These are phyloP conservation scores for Scedosporium boydii DNA, from an alignment of 2,329 filamentous ascomycete species.

Conservation along the genomic window DNA sequence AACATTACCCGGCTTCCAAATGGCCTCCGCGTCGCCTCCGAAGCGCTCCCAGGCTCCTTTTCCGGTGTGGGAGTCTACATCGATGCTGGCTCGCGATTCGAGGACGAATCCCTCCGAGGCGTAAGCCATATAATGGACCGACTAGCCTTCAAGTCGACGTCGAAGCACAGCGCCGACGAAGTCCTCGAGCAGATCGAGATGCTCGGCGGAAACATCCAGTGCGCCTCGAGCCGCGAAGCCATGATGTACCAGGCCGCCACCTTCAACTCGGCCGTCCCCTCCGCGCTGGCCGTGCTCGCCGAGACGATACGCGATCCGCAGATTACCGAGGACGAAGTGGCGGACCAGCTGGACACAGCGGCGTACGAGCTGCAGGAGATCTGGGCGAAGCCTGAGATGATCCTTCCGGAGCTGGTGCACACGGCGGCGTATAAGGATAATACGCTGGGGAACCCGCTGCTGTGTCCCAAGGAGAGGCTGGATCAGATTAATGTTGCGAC, in stretches of 20 bases:
- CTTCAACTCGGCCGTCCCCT: conserved; percentile 85
- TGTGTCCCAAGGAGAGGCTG: conserved; percentile 82
- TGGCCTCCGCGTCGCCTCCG: conserved; percentile 87
- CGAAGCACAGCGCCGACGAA: conserved; percentile 61
- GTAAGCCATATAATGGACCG: conserved; percentile 95
- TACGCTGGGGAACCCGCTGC: conserved; percentile 83
- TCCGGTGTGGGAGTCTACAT: conserved; percentile 93
- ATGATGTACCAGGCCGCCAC: conserved; percentile 99
- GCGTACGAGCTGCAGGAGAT: conserved; percentile 96
- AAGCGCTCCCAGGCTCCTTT: conserved; percentile 89
- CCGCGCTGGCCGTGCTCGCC: conserved; percentile 73
- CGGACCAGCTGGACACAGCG: conserved; percentile 79
- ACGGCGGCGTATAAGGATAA: conserved; percentile 95
- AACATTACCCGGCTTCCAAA: conserved; percentile 82
- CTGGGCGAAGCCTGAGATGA: conserved; percentile 94
- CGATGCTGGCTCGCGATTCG: conserved; percentile 89
- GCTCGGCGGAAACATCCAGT: conserved; percentile 92
- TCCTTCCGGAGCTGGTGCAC: conserved; percentile 89
- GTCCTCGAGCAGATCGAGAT: conserved; percentile 84
- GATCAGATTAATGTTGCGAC: conserved; percentile 62
- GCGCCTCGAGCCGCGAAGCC: conserved; percentile 86
- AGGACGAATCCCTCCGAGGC: conserved; percentile 74
- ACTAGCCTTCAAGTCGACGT: conserved; percentile 86
- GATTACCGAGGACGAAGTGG: conserved; percentile 79
- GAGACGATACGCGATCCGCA: conserved; percentile 84